These are phyloP conservation scores for Myrica gale DNA, from an alignment of 306 rosid species.

Conservation along the genomic window DNA sequence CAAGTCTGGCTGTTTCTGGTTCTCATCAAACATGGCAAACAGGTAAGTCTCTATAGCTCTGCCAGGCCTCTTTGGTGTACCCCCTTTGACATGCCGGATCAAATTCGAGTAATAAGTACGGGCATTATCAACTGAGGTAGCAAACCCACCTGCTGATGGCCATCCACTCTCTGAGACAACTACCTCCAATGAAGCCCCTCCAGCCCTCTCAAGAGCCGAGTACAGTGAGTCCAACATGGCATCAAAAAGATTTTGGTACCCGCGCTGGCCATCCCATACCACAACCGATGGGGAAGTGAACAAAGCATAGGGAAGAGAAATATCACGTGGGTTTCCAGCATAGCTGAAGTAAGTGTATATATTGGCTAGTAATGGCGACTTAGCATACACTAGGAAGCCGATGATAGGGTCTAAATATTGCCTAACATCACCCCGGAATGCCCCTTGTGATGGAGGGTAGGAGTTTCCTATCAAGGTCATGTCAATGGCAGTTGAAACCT, in stretches of 20 bases:
- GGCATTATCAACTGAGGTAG: slow-evolving; percentile 46
- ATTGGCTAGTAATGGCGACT: slow-evolving; percentile 58
- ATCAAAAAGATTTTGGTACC: slow-evolving; percentile 60
- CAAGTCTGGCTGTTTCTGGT: slow-evolving; percentile 24
- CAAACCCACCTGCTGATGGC: slow-evolving; percentile 61
- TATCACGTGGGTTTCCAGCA: slow-evolving; percentile 34
- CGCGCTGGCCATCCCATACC: slow-evolving; percentile 38
- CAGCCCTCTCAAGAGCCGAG: slow-evolving; percentile 50
- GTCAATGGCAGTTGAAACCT: slow-evolving; percentile 65
- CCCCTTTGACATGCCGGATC: slow-evolving; percentile 48
- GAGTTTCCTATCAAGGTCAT: slow-evolving; percentile 54
- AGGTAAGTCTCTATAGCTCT: slow-evolving; percentile 37
- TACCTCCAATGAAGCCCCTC: slow-evolving; percentile 49
- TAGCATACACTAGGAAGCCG: slow-evolving; percentile 46
- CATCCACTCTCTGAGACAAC: slow-evolving; percentile 73
- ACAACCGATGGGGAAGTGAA: slow-evolving; percentile 52
- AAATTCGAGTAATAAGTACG: slow-evolving; percentile 42
- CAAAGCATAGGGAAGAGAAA: slow-evolving; percentile 55
- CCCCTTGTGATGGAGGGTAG: slow-evolving; percentile 56
- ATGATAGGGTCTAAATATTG: slow-evolving; percentile 55
- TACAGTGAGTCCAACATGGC: slow-evolving; percentile 55
- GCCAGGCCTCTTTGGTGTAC: slow-evolving; percentile 61
- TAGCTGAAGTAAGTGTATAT: slow-evolving; percentile 62
- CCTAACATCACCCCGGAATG: slow-evolving; percentile 56
- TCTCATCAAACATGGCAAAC: slow-evolving; percentile 46